A percentile compares a stretch with the other conserved stretches of the same genome.
Evolutionary conservation across 2,329 filamentous ascomycete genomes (phyloP).

Genomic region (Cercospora berteroae): DNA sequence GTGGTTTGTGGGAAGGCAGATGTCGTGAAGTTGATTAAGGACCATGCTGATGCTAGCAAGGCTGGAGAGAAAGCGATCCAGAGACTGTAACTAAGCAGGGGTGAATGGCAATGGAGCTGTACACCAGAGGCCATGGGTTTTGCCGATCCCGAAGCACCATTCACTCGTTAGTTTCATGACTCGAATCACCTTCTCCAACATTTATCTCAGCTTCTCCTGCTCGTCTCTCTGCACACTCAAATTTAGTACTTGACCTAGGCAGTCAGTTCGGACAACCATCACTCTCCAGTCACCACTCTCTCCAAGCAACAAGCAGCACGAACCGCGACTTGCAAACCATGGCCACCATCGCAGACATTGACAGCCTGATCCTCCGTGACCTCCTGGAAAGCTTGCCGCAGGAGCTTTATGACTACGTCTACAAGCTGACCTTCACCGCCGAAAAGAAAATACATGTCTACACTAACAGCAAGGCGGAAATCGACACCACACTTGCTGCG

Average conservation of each 20-base stretch:
- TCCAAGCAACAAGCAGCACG: neutral
- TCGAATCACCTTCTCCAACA: neutral
- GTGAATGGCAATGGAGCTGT: too few relatives aligned
- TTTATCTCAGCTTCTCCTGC: too few relatives aligned
- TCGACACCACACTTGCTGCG: neutral
- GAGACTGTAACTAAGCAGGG: neutral
- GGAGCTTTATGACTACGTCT: neutral
- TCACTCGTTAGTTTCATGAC: neutral
- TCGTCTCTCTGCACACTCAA: too few relatives aligned
- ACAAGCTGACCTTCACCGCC: neutral
- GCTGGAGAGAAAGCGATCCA: neutral
- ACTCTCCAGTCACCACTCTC: neutral
- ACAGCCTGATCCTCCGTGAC: neutral
- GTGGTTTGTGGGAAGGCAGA: neutral
- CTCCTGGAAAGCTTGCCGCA: neutral
- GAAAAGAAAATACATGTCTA: neutral
- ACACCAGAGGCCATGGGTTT: neutral
- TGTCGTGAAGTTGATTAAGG: neutral
- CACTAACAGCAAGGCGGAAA: neutral
- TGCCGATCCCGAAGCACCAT: neutral
- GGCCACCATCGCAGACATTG: neutral
- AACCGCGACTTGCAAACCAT: neutral
- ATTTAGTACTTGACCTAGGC: neutral
- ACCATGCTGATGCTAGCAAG: neutral
- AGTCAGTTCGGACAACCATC: neutral